These are phyloP conservation scores for Trametes cinnabarina DNA, from an alignment of 768 basidiomycete genomes.

Conservation along the genomic window DNA sequence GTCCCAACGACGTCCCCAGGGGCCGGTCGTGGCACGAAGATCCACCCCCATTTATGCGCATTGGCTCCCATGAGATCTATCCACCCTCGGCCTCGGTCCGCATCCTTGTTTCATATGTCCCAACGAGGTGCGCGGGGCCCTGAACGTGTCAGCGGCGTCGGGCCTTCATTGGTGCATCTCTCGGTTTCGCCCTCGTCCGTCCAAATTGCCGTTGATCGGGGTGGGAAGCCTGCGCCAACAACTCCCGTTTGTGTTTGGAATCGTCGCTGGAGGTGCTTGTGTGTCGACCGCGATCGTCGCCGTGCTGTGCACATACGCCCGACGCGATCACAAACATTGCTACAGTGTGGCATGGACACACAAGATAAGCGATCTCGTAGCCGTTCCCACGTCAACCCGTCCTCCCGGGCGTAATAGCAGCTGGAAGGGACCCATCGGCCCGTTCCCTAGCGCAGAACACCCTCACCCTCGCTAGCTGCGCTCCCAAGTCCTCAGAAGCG, in stretches of 20 bases:
- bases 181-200: not conserved
- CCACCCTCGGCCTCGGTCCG: not conserved
- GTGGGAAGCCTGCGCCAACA: slow-evolving; percentile 8
- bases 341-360: not conserved
- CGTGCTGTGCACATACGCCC: not conserved
- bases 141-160: not conserved
- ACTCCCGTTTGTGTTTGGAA: not conserved
- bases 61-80: slow-evolving; percentile 17
- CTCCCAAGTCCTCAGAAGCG: too few relatives aligned
- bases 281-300: slow-evolving; percentile 9
- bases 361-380: slow-evolving; percentile 1
- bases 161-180: slow-evolving; percentile 8
- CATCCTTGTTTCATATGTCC: slow-evolving; percentile 1
- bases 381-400: not conserved
- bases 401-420: too few relatives aligned
- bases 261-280: slow-evolving; percentile 2
- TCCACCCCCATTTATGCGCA: slow-evolving; percentile 3
- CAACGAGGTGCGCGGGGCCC: slow-evolving; percentile 8
- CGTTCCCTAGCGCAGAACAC: too few relatives aligned
- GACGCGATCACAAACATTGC: not conserved
- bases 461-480: too few relatives aligned
- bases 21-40: not conserved
- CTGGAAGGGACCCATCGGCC: too few relatives aligned
- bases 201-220: not conserved
- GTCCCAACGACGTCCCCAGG: slow-evolving; percentile 1